Evolutionary conservation across 768 basidiomycete genomes (phyloP), one percentile per base, ranked within the genome.

Genomic region (Russula brevipes): DNA sequence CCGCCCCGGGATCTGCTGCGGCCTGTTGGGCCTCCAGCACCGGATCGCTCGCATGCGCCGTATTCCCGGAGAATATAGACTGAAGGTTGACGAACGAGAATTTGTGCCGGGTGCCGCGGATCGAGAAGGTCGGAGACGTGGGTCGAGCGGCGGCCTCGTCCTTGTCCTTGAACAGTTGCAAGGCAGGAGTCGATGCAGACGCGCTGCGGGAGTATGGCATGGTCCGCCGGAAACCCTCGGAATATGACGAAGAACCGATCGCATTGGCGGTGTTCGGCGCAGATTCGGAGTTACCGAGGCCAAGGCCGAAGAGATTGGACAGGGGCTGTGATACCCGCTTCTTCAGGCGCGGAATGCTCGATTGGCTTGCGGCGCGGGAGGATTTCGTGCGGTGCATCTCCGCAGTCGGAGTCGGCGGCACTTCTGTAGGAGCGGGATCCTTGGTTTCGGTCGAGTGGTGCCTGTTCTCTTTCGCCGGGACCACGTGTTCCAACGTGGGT

Each of bases 41-140:
- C 24, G 69, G 60, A 9, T 64, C 66, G 17, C 10, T 16, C 12
- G 41, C 19, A 10, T 6, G 49, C 11, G 49, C 35, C 33, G 24
- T n/a, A 44, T 39, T 59, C 24, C 53, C 63, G 44, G 69, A 64
- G 63, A 76, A 75, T n/a, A 76, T 64, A 31, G 70, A 62, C 44
- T 73, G 73, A 5, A 76, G 70, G 50, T 74, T 72, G 53, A 73
- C 71, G 2, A 74, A 71, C 14, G 74, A 76, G 47, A 76, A 68
- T 17, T 74, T 69, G 5, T 66, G 69, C 10, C 72, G 69, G 68
- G 72, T 71, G 17, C 72, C 69, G 30, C 68, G 69, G 47, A 68
- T 69, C 3, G 71, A 70, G 35, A 71, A 67, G 12, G 58, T 67
- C 5, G 71, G 70, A 10, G 66, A 68, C 38, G 45, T 49, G 59